Percentiles rank a stretch among this genome's conserved stretches.
phyloP scores from a whole-genome alignment of 768 basidiomycete genomes.

The Leccinum longicurvipes region DNA sequence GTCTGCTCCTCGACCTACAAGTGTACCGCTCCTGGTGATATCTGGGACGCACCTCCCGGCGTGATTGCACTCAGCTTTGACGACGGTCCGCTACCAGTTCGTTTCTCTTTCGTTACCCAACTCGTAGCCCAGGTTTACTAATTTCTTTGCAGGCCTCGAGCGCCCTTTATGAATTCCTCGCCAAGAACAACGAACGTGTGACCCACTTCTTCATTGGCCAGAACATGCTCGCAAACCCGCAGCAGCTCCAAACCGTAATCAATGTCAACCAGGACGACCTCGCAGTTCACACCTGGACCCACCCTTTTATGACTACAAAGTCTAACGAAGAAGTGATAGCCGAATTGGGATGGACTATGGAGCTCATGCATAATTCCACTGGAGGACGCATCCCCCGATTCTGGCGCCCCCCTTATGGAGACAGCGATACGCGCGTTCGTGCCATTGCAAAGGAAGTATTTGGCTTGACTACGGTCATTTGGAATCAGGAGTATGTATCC shows the following conservation, averaged over 20 bases:
- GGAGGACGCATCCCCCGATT: constrained; percentile 71
- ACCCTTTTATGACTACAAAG: constrained; percentile 79
- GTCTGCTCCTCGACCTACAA: constrained; percentile 80
- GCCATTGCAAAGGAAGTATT: constrained; percentile 88
- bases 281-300: constrained; percentile 56
- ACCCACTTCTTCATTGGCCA: constrained; percentile 91
- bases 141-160: constrained; percentile 35
- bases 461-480: constrained; percentile 78
- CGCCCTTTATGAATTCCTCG: constrained; percentile 62
- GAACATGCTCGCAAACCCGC: constrained; percentile 61
- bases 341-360: constrained; percentile 76
- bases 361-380: constrained; percentile 75
- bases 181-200: constrained; percentile 58
- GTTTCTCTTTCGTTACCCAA: constrained; percentile 10
- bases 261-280: constrained; percentile 36
- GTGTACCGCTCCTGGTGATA: constrained; percentile 57
- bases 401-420: constrained; percentile 91
- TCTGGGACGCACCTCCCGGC: constrained; percentile 77
- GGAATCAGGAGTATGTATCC: constrained; percentile 76
- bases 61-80: constrained; percentile 69
- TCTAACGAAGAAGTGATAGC: constrained; percentile 66
- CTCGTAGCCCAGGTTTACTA: constrained; percentile 1
- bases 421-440: constrained; percentile 77
- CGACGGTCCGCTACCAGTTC: constrained; percentile 66
- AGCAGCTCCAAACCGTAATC: constrained; percentile 54